Evolutionary conservation across 176 grass and related monocot genomes (phyloP).

Genomic region (Aegilops tauschii): DNA sequence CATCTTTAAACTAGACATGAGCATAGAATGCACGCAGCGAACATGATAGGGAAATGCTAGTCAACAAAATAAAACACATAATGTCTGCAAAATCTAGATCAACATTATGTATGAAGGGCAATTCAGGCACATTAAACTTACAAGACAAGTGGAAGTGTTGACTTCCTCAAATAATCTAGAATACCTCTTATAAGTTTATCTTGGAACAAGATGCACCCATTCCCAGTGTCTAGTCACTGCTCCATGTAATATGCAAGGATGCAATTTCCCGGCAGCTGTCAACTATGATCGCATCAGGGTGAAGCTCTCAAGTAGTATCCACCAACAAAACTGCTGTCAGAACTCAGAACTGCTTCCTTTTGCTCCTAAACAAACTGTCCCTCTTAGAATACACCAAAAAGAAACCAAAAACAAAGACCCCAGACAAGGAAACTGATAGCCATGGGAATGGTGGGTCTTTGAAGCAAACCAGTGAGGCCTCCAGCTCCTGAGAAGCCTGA

Average conservation of each 20-base stretch:
- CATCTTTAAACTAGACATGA: not conserved
- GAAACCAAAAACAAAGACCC: conserved; percentile 75
- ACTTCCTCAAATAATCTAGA: conserved; percentile 14
- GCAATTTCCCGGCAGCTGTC: conserved; percentile 19
- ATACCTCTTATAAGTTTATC: conserved; percentile 32
- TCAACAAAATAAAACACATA: conserved; percentile 3
- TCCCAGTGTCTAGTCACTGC: not conserved
- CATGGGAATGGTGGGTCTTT: conserved; percentile 95
- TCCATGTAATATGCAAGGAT: conserved; percentile 30
- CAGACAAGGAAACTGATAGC: conserved; percentile 72
- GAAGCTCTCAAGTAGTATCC: conserved; percentile 37
- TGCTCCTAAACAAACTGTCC: conserved; percentile 77
- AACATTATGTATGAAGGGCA: conserved; percentile 15
- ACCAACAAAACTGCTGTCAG: conserved; percentile 34
- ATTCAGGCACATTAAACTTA: conserved; percentile 41
- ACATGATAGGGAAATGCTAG: not conserved
- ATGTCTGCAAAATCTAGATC: conserved; percentile 10
- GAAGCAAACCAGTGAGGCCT: conserved; percentile 86
- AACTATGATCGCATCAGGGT: conserved; percentile 24
- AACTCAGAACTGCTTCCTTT: conserved; percentile 89
- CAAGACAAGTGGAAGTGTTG: conserved; percentile 32
- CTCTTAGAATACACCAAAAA: conserved; percentile 70
- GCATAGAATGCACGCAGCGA: not conserved
- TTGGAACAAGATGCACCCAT: conserved; percentile 30
- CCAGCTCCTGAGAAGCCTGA: conserved; percentile 81